phyloP scores from a whole-genome alignment of 2,329 filamentous ascomycete species.

The Emericellopsis cladophorae region DNA sequence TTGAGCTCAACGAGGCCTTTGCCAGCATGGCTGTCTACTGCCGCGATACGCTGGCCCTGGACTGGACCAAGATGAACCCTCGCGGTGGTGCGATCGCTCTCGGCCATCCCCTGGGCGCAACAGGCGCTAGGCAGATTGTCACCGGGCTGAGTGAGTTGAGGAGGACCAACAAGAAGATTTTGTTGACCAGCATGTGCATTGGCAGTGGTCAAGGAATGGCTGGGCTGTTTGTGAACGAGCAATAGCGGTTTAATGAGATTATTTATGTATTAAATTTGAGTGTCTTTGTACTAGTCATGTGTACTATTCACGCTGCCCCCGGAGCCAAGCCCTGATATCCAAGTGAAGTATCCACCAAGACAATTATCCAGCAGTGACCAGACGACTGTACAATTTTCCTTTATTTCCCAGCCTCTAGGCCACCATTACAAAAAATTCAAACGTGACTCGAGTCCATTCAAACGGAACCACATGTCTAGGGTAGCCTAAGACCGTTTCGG shows the following conservation, averaged over 20 bases:
- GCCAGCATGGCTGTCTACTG: slow-evolving; percentile 97
- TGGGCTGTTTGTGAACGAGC: slow-evolving; percentile 51
- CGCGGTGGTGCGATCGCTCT: slow-evolving; percentile 73
- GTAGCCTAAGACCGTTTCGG: too few relatives aligned
- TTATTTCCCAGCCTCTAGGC: too few relatives aligned
- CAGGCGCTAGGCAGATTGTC: slow-evolving; percentile 70
- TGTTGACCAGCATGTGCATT: slow-evolving; percentile 85
- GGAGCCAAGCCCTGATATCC: too few relatives aligned
- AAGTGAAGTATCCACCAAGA: too few relatives aligned
- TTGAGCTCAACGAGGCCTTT: slow-evolving; percentile 96
- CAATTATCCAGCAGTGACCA: too few relatives aligned
- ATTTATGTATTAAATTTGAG: too few relatives aligned
- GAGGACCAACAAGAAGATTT: slow-evolving; percentile 76
- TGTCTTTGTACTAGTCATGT: too few relatives aligned
- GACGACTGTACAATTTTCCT: too few relatives aligned
- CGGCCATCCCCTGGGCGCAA: slow-evolving; percentile 71
- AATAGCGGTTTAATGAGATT: slow-evolving; percentile 1
- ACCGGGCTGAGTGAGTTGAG: slow-evolving; percentile 80
- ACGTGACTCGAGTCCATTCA: too few relatives aligned
- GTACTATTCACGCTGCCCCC: too few relatives aligned
- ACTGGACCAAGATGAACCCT: slow-evolving; percentile 67
- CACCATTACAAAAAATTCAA: too few relatives aligned
- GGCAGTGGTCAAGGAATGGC: slow-evolving; percentile 60
- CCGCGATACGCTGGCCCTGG: slow-evolving; percentile 56
- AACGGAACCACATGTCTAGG: too few relatives aligned